A percentile compares a stretch with the other conserved stretches of the same genome.
phyloP scores from a whole-genome alignment of 1,284 basidiomycete genomes.

The Ceratobasidium papillatum region DNA sequence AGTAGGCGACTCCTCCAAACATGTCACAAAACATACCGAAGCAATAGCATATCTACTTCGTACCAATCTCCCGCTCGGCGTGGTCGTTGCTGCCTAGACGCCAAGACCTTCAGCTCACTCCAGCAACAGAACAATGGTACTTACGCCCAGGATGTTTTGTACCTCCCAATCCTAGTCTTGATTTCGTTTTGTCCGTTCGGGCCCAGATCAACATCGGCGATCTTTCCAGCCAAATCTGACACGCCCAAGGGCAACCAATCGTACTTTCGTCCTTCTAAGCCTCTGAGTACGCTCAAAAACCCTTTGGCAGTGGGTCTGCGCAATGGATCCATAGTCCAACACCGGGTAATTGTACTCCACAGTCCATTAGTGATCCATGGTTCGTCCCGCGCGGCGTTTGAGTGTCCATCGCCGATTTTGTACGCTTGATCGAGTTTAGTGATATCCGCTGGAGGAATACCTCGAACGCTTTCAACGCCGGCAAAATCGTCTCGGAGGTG shows the following conservation, averaged over 20 bases:
- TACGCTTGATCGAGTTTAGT: not conserved
- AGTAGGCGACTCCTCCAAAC: too few species aligned
- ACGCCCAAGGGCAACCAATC: slow-evolving; percentile 16
- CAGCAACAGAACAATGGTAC: too few species aligned
- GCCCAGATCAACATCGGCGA: too few species aligned
- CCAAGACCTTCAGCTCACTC: too few species aligned
- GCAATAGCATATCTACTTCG: slow-evolving; percentile 13
- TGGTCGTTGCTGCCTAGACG: too few species aligned
- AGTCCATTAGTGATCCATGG: slow-evolving; percentile 34
- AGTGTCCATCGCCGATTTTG: not conserved
- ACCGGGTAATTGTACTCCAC: slow-evolving; percentile 6
- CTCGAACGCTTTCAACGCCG: slow-evolving; percentile 19
- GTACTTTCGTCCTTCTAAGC: not conserved
- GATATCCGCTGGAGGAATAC: slow-evolving; percentile 11
- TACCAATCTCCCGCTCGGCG: too few species aligned
- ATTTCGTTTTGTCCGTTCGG: too few species aligned
- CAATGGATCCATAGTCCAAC: slow-evolving; percentile 20
- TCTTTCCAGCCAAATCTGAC: slow-evolving; percentile 14
- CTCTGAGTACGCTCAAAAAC: not conserved
- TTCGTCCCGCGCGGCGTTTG: not conserved
- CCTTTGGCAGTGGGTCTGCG: slow-evolving; percentile 13
- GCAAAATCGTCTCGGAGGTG: slow-evolving; percentile 32
- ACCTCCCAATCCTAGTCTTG: too few species aligned
- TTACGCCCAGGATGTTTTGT: too few species aligned
- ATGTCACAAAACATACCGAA: not conserved